Conservation (phyloP, 2,329 filamentous ascomycete genomes). For the Aureobasidium sp. region DNA sequence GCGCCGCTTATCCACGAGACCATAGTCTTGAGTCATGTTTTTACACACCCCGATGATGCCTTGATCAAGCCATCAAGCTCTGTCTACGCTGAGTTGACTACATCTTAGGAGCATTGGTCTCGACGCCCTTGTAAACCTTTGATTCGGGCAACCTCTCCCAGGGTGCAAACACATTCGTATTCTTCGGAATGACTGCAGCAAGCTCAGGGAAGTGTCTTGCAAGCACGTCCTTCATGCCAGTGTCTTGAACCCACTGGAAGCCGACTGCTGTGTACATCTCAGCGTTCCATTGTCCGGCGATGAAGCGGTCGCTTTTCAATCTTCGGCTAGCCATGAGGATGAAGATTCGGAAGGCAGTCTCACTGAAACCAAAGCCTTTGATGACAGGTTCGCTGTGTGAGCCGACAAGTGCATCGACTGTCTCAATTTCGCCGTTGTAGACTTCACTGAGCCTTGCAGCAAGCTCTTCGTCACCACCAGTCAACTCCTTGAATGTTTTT, state of each 20-base stretch:
- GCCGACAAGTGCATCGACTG: constrained; percentile 39
- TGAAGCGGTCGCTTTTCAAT: constrained; percentile 42
- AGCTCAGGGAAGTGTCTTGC: constrained; percentile 39
- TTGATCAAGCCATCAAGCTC: too few species aligned
- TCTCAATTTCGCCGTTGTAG: constrained; percentile 38
- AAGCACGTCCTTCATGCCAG: constrained; percentile 39
- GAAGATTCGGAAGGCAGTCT: constrained; percentile 43
- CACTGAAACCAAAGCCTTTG: constrained; percentile 42
- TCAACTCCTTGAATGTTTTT: constrained; percentile 35
- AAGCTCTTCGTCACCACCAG: constrained; percentile 33
- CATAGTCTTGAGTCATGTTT: too few species aligned
- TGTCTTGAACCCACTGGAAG: constrained; percentile 38
- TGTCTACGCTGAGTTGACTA: too few species aligned
- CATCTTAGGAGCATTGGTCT: constrained; percentile 26
- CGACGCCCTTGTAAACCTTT: constrained; percentile 23
- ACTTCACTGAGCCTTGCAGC: constrained; percentile 33
- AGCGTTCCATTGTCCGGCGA: constrained; percentile 36
- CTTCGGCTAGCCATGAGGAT: constrained; percentile 40
- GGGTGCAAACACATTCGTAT: constrained; percentile 32
- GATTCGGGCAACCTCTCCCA: constrained; percentile 27
- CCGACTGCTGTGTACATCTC: constrained; percentile 38
- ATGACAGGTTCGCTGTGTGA: constrained; percentile 39
- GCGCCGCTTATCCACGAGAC: too few species aligned
- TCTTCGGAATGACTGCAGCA: constrained; percentile 26
- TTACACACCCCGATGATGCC: not conserved